A percentile compares a stretch with the other conserved stretches of the same genome.
Conservation (phyloP, 305 asterid genomes). For the Fraxinus angustifolia region DNA sequence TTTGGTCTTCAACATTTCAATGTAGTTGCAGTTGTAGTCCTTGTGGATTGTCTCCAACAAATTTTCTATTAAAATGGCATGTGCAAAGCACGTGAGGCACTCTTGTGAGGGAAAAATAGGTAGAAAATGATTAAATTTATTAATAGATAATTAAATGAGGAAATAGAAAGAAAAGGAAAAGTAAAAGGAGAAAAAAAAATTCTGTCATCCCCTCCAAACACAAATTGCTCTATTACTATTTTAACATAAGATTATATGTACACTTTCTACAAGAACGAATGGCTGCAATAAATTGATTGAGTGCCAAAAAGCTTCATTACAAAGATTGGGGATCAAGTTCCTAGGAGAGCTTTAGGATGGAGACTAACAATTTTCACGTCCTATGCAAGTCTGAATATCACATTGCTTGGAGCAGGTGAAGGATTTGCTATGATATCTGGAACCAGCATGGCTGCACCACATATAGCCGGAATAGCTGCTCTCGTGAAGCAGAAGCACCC, state of each 20-base stretch:
- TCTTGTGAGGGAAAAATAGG: neutral
- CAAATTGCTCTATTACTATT: neutral
- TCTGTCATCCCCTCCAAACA: neutral
- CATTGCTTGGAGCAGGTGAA: constrained; percentile 71
- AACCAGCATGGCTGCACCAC: constrained; percentile 99
- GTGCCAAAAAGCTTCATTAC: neutral
- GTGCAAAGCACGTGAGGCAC: neutral
- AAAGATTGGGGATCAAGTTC: neutral
- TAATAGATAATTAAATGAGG: neutral
- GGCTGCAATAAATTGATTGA: neutral
- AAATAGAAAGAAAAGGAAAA: neutral
- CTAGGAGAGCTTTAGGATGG: neutral
- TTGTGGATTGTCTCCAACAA: neutral
- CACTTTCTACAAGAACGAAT: neutral
- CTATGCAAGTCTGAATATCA: neutral
- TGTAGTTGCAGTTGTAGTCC: neutral
- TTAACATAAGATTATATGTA: neutral
- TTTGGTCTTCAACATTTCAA: neutral
- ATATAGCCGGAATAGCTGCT: constrained; percentile 98
- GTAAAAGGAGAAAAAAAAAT: neutral
- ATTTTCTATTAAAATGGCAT: neutral
- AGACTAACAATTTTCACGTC: neutral
- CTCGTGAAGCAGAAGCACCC: constrained; percentile 94
- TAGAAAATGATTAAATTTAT: neutral
- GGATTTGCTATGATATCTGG: constrained; percentile 98